Percentiles rank a stretch among this genome's conserved stretches.
phyloP scores from a whole-genome alignment of 2,329 filamentous ascomycete species.

The Colletotrichum phormii region DNA sequence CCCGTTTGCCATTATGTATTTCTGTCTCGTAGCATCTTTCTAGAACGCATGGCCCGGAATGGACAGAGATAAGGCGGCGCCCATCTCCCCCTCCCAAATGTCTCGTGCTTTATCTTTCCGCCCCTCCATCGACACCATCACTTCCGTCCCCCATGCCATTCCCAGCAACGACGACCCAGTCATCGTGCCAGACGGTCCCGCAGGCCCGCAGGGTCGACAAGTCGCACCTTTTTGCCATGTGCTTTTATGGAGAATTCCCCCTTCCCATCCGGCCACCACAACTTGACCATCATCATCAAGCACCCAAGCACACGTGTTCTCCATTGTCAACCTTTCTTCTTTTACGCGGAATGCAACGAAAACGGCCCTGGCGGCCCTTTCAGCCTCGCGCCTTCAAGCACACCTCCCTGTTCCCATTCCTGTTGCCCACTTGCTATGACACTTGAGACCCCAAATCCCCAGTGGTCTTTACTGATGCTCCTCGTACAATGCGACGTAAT shows the following conservation, averaged over 20 bases:
- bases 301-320: too few species aligned
- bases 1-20: constrained; percentile 53
- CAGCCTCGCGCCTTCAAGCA: constrained; percentile 4
- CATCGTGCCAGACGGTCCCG: not conserved
- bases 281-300: not conserved
- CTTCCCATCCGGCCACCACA: not conserved
- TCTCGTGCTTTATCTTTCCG: constrained; percentile 37
- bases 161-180: not conserved
- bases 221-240: constrained; percentile 10
- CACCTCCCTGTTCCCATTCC: not conserved
- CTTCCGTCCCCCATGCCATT: constrained; percentile 19
- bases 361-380: constrained; percentile 7
- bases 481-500: constrained; percentile 4
- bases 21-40: constrained; percentile 46
- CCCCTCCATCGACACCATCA: not conserved
- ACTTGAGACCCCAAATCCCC: not conserved
- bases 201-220: not conserved
- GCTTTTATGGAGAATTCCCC: constrained; percentile 21
- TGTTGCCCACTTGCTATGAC: not conserved
- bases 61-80: constrained; percentile 46
- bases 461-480: not conserved
- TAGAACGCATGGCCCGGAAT: constrained; percentile 22
- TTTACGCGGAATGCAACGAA: constrained; percentile 14
- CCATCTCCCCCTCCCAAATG: constrained; percentile 15
- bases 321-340: not conserved